These are phyloP conservation scores for Sporothrix luriei DNA, from an alignment of 2,329 filamentous ascomycete species.

Conservation along the genomic window DNA sequence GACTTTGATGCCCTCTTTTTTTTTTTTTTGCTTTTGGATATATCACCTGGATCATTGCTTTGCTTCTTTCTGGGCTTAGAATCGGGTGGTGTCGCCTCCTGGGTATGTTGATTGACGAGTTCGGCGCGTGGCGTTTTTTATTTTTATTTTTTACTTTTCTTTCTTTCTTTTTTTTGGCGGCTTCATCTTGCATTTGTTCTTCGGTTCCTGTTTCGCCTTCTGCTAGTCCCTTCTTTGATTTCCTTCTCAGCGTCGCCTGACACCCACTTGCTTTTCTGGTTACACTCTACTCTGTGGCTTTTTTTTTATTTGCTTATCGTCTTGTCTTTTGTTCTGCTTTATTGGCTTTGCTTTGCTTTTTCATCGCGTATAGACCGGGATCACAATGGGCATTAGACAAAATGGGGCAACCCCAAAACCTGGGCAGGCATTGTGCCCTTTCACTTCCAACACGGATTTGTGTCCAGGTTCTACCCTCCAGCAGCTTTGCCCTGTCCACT, in stretches of 20 bases:
- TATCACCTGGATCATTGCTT: conserved; percentile 8
- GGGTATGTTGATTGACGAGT: not conserved
- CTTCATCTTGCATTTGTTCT: not conserved
- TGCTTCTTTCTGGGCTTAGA: not conserved
- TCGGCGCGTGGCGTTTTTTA: not conserved
- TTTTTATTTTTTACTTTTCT: not conserved
- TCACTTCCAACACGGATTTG: not conserved
- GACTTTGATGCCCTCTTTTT: not conserved
- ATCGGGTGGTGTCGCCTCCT: not conserved
- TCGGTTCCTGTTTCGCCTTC: not conserved
- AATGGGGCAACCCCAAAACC: conserved; percentile 10
- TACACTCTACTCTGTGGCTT: not conserved
- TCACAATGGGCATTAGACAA: conserved; percentile 23
- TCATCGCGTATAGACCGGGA: conserved; percentile 1
- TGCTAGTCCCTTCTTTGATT: no score
- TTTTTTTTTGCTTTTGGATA: not conserved
- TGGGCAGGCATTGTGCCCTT: conserved; percentile 3
- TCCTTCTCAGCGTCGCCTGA: not conserved
- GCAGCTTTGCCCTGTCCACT: not conserved
- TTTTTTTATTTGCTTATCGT: not conserved
- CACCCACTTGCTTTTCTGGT: not conserved
- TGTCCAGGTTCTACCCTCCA: not conserved
- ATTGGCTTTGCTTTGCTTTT: not conserved
- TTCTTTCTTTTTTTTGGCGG: not conserved
- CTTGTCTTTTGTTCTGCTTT: not conserved